Evolutionary conservation across 2,329 filamentous ascomycete species (phyloP).

Genomic region (Emmonsiellopsis sp.): DNA sequence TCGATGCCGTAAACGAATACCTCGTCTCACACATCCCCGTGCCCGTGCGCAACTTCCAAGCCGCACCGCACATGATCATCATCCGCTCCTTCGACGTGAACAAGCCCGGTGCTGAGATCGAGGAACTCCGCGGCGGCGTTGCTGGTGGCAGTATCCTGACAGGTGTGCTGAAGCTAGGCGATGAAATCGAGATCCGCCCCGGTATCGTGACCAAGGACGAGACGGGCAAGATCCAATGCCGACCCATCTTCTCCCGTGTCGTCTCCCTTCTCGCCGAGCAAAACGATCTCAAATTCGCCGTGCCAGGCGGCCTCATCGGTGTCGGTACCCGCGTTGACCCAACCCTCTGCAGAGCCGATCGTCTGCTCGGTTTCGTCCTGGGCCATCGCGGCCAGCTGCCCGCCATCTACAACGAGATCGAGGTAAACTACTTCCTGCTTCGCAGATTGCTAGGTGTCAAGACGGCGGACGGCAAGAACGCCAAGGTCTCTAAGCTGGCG

Average conservation of each 20-base stretch:
- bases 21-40: conserved; percentile 94
- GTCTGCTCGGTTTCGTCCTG: conserved; percentile 94
- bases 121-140: conserved; percentile 96
- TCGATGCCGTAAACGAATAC: conserved; percentile 93
- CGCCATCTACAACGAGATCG: conserved; percentile 95
- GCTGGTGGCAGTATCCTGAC: conserved; percentile 94
- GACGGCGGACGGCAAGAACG: conserved; percentile 96
- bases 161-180: conserved; percentile 90
- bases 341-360: conserved; percentile 96
- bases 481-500: conserved; percentile 94
- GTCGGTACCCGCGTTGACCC: conserved; percentile 96
- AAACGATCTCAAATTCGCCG: conserved; percentile 97
- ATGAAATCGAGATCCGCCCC: conserved; percentile 98
- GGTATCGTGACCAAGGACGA: conserved; percentile 96
- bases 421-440: conserved; percentile 98
- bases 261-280: conserved; percentile 94
- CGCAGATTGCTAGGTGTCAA: conserved; percentile 91
- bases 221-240: conserved; percentile 88
- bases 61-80: conserved; percentile 95
- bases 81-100: conserved; percentile 99
- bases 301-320: conserved; percentile 95
- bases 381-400: conserved; percentile 89
- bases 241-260: conserved; percentile 91
- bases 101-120: conserved; percentile 98
- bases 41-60: conserved; percentile 79